Conservation (phyloP, 2,329 filamentous ascomycete genomes). For the Emergomyces orientalis region DNA sequence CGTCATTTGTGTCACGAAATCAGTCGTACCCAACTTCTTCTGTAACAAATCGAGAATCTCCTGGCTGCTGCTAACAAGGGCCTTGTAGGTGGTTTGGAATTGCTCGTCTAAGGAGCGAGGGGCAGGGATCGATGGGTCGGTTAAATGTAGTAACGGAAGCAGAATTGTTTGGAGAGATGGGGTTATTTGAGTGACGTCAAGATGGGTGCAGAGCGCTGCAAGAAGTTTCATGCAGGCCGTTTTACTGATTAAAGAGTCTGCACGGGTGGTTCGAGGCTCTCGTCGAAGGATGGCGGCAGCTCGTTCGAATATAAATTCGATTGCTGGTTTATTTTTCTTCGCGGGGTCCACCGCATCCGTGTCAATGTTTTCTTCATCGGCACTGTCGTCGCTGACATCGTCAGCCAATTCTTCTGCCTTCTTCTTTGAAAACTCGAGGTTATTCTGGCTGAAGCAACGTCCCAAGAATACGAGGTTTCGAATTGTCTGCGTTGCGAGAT, state of each 20-base stretch:
- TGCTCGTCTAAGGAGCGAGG: slow-evolving; percentile 61
- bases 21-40: slow-evolving; percentile 69
- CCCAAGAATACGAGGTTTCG: slow-evolving; percentile 79
- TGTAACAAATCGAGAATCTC: slow-evolving; percentile 76
- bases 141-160: slow-evolving; percentile 68
- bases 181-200: slow-evolving; percentile 48
- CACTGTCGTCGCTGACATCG: slow-evolving; percentile 31
- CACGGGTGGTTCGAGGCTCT: slow-evolving; percentile 55
- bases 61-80: slow-evolving; percentile 60
- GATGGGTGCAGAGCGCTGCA: slow-evolving; percentile 56
- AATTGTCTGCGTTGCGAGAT: slow-evolving; percentile 66
- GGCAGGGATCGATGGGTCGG: slow-evolving; percentile 63
- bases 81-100: slow-evolving; percentile 61
- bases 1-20: slow-evolving; percentile 65
- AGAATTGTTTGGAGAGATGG: slow-evolving; percentile 57
- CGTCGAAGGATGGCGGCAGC: slow-evolving; percentile 70
- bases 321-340: slow-evolving; percentile 41
- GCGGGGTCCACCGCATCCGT: slow-evolving; percentile 35
- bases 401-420: slow-evolving; percentile 33
- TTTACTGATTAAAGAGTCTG: slow-evolving; percentile 61
- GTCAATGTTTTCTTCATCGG: slow-evolving; percentile 39
- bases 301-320: slow-evolving; percentile 70
- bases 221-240: slow-evolving; percentile 66
- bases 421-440: slow-evolving; percentile 36
- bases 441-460: slow-evolving; percentile 52